Evolutionary conservation across 176 grass and related monocot species (phyloP).

Genomic region (Musa acuminata): DNA sequence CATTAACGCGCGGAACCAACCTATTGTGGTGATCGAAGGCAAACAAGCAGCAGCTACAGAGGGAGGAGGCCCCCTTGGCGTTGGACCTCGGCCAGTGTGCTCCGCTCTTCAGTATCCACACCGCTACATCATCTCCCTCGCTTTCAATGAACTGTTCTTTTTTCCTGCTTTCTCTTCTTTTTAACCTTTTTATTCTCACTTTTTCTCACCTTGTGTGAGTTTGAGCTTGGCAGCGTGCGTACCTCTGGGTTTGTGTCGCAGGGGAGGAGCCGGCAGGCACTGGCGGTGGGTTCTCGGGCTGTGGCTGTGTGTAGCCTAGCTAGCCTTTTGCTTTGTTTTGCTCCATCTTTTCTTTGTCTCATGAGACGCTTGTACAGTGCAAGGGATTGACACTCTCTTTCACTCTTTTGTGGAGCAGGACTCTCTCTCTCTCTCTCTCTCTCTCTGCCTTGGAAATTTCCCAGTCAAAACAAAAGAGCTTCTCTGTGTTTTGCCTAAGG

Average conservation of each 20-base stretch:
- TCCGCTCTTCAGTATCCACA: not conserved
- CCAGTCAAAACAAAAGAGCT: not conserved
- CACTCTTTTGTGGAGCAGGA: not conserved
- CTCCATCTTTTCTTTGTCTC: conserved; percentile 7
- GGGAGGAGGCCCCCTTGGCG: not conserved
- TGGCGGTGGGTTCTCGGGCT: too few relatives aligned
- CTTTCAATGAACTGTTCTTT: conserved; percentile 5
- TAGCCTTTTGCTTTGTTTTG: conserved; percentile 14
- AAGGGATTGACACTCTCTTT: not conserved
- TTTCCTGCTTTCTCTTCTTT: not conserved
- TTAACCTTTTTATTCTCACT: conserved; percentile 2
- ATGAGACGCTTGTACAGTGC: not conserved
- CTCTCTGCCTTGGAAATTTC: not conserved
- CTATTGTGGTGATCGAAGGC: not conserved
- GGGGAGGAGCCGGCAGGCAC: too few relatives aligned
- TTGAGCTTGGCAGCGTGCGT: conserved; percentile 10
- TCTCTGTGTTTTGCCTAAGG: not conserved
- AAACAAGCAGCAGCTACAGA: not conserved
- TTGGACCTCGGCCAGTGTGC: not conserved
- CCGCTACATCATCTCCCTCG: not conserved
- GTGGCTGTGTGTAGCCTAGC: not conserved
- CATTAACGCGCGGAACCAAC: not conserved
- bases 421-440: too few relatives aligned
- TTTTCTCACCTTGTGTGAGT: conserved; percentile 4
- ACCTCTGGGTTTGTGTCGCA: not conserved